Conservation (phyloP, 106 monocot species). For the Triglochin maritima region DNA sequence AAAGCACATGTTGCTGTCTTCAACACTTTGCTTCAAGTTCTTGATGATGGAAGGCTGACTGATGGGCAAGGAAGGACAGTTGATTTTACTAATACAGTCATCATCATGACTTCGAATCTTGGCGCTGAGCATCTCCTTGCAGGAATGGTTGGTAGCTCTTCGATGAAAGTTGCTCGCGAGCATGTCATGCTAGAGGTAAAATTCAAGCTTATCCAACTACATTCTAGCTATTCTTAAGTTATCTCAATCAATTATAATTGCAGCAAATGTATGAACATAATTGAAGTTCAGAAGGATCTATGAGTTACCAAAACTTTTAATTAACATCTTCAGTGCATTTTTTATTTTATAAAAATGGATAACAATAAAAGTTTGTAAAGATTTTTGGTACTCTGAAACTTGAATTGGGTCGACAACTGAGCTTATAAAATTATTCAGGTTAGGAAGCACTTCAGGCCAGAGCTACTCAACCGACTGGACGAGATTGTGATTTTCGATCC, state of each 20-base stretch:
- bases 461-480: constrained; percentile 55
- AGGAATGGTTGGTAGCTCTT: constrained; percentile 34
- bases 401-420: no score
- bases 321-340: no score
- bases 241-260: no score
- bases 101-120: constrained; percentile 77
- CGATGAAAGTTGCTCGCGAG: constrained; percentile 37
- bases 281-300: no score
- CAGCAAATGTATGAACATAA: no score
- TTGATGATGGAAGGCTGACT: constrained; percentile 60
- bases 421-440: constrained; percentile 20
- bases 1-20: constrained; percentile 58
- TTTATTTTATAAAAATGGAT: no score
- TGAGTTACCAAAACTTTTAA: no score
- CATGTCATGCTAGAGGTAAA: constrained; percentile 53
- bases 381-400: no score
- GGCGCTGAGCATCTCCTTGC: constrained; percentile 65
- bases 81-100: constrained; percentile 55
- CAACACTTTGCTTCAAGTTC: constrained; percentile 59
- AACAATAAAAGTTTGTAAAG: no score
- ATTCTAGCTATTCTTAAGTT: no score
- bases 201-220: no score
- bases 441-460: constrained; percentile 54
- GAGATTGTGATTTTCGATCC: constrained; percentile 75
- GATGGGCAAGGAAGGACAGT: constrained; percentile 74